Conservation (phyloP, 352 stramenopile species). For the Phytophthora pseudosyringae region DNA sequence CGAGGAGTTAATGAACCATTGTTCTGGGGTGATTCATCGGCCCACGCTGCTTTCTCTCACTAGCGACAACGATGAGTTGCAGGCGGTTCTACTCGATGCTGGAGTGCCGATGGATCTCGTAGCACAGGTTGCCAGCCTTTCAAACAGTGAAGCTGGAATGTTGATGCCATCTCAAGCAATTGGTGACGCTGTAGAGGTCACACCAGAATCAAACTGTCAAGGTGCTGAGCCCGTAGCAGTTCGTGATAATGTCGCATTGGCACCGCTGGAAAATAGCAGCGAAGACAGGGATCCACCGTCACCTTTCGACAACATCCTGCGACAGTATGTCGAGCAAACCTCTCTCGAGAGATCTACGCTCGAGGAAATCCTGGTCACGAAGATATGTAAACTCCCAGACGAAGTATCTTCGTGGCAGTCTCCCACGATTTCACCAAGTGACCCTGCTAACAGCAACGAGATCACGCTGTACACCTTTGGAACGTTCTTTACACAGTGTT, state of each 20-base stretch:
- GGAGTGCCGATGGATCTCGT: constrained; percentile 46
- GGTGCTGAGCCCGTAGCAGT: neutral
- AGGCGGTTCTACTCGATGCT: constrained; percentile 40
- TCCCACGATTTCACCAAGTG: constrained; percentile 22
- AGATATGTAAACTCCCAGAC: neutral
- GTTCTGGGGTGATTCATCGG: constrained; percentile 1
- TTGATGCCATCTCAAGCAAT: neutral
- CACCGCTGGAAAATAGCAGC: neutral
- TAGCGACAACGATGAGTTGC: constrained; percentile 27
- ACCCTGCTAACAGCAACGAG: constrained; percentile 37
- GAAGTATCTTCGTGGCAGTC: constrained; percentile 25
- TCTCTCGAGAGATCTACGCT: constrained; percentile 27
- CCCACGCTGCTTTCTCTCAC: neutral
- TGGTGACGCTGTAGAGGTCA: neutral
- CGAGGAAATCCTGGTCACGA: constrained; percentile 19
- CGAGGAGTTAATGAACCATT: neutral
- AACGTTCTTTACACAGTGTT: constrained; percentile 54
- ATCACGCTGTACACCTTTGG: constrained; percentile 58
- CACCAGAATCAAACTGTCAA: constrained; percentile 1
- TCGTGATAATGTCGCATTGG: neutral
- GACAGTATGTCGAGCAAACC: constrained; percentile 30
- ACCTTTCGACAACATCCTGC: constrained; percentile 27
- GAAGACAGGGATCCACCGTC: constrained; percentile 8
- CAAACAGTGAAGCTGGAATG: neutral
- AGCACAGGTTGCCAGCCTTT: constrained; percentile 20